Evolutionary conservation across 163 green algal genomes (phyloP), one percentile per base, ranked within the genome.

Genomic region (Volvox carteri): DNA sequence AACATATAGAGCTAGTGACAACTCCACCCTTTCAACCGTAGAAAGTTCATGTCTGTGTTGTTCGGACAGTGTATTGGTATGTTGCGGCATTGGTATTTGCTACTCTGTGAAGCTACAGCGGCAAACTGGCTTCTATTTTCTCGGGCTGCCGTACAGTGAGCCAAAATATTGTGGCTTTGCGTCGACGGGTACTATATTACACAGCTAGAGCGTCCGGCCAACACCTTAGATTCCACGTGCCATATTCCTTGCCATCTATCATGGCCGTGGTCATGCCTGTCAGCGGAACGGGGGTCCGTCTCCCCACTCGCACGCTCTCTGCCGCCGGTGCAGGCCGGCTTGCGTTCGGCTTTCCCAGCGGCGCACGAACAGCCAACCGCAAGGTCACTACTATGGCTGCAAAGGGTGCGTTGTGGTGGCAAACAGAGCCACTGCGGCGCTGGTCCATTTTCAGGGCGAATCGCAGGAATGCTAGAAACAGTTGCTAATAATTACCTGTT

Each of bases 331-430:
- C 78, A 30, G 30, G 75, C 52, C 78, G 81, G 35, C 28, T 87
- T 4, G 81, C 81, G 33, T 87, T 87, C 48, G 81, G 65, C 41
- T 86, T 86, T 73, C 81, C 81, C 3, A 54, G n/a, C 62, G 37
- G 42, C 79, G 37, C 65, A 21, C 28, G 33, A 46, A 87, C 81
- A 12, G 65, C 81, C 21, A 89, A 46, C 19, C 70, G 84, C 41
- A 84, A 77, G 54, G 84, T 89, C 4, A 84, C 84, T 25, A 89
- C 84, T 16, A 84, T 84, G 84, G 84, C 84, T 28, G 72, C 84
- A 1, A 89, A 89, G 72, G 84, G 84, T 89, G 72, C 41, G 84
- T 84, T 25, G 11, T 33, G 33, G 2, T 35, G 37, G 1, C 2
- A n/a, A 39, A n/a, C 56, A 39, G n/a, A 50, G 56, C 25, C 7